Percentiles rank a stretch among this genome's conserved stretches.
Evolutionary conservation across 2,329 filamentous ascomycete species (phyloP).

Genomic region (Ophiostoma australiae): DNA sequence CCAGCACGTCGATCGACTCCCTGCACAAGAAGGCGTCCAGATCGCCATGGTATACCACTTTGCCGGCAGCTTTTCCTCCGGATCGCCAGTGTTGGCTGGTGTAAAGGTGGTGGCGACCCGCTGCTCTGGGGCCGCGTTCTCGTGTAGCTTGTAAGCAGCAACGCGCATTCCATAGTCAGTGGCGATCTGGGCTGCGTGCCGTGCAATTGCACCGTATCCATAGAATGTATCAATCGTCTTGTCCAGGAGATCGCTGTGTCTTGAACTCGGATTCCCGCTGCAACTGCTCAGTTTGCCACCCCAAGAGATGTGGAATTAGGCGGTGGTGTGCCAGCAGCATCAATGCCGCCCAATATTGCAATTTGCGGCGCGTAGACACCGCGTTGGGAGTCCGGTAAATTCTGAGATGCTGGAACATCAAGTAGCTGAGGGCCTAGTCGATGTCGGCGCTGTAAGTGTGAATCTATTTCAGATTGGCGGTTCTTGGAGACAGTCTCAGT

Average conservation of each 20-base stretch:
- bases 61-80: slow-evolving; percentile 43
- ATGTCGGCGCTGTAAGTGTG: background rate
- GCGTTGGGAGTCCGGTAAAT: background rate
- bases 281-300: background rate
- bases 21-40: background rate
- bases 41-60: slow-evolving; percentile 48
- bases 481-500: background rate
- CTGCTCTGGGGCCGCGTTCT: slow-evolving; percentile 61
- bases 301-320: background rate
- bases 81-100: slow-evolving; percentile 59
- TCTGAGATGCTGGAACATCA: background rate
- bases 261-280: background rate
- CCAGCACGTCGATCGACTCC: background rate
- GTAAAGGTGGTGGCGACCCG: slow-evolving; percentile 60
- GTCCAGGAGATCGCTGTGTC: background rate
- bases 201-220: background rate
- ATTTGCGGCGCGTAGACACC: background rate
- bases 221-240: background rate
- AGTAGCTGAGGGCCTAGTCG: background rate
- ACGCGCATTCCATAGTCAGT: background rate
- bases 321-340: background rate
- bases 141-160: slow-evolving; percentile 54
- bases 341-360: background rate
- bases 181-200: background rate
- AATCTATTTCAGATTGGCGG: background rate